Evolutionary conservation across 2,329 filamentous ascomycete genomes (phyloP), one percentile per base, ranked within the genome.

Genomic region (Nigrospora oryzae): DNA sequence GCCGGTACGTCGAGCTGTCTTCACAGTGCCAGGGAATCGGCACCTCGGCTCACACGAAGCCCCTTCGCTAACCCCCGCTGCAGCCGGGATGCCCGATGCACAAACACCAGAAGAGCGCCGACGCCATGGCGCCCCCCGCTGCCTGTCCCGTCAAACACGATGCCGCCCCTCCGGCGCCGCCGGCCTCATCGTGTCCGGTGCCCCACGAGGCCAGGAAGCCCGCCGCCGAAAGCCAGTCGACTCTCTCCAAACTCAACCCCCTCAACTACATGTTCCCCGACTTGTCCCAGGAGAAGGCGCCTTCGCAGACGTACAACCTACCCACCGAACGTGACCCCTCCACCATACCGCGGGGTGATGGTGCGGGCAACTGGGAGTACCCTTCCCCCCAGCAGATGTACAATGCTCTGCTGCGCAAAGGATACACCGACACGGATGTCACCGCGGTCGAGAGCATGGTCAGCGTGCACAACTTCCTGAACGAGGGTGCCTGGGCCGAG

Each of bases 361-460:
- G 80, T 40, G 75, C 83, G 43, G 79, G 82, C 39, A 94, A 87
- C 58, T 98, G 93, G 93, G 93, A 97, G 66, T 98, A 98, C 62
- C 93, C 93, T 0, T 96, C 89, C 0, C 91, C 93, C 0, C 93
- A 98, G 69, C 93, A 98, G 67, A 98, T 98, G 93, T 98, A 97
- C 74, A 97, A 98, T 60, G 93, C 93, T 8, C 84, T 98, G 68
- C 71, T 97, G 49, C 84, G 93, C 51, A 98, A 98, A 67, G 93
- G 93, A 47, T 93, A 96, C 66, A 89, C 86, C 1, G 90, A 97
- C 62, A 97, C 93, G 0, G 90, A 95, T 45, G 79, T 89, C 44
- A 93, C 91, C 16, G 89, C 90, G 4, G 90, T 98, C 13, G 90
- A 96, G 66, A 83, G 84, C 59, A 98, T 98, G 93, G 93, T 98